These are phyloP conservation scores for Lepiota brunneoincarnata DNA, from an alignment of 768 basidiomycete species.

Conservation along the genomic window DNA sequence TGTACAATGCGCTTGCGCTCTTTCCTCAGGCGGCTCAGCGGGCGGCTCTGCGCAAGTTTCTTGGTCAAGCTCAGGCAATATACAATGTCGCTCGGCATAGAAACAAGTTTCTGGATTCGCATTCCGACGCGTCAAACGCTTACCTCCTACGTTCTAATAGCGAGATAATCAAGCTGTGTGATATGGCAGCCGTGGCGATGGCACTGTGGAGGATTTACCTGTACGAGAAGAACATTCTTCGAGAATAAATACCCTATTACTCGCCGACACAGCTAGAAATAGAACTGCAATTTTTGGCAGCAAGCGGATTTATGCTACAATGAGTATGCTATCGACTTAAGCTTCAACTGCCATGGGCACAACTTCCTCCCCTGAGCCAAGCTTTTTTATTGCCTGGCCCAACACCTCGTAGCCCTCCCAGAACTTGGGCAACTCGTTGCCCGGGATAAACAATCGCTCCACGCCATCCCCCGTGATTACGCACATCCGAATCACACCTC, in stretches of 20 bases:
- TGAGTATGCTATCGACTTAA: slow-evolving; percentile 21
- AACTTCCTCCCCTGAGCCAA: slow-evolving; percentile 29
- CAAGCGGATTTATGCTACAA: slow-evolving; percentile 5
- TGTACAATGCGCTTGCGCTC: slow-evolving; percentile 64
- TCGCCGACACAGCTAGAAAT: no score
- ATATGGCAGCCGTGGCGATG: slow-evolving; percentile 61
- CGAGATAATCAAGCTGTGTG: slow-evolving; percentile 48
- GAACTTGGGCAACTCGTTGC: slow-evolving; percentile 84
- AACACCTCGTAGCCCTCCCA: slow-evolving; percentile 85
- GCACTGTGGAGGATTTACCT: slow-evolving; percentile 80
- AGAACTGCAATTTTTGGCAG: no score
- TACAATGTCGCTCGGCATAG: not conserved
- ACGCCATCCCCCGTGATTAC: slow-evolving; percentile 93
- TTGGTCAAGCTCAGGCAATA: slow-evolving; percentile 26
- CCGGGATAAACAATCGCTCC: slow-evolving; percentile 90
- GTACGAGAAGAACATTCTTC: slow-evolving; percentile 50
- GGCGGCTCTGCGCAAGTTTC: slow-evolving; percentile 47
- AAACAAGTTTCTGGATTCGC: not conserved
- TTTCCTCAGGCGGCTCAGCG: slow-evolving; percentile 66
- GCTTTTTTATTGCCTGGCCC: slow-evolving; percentile 33
- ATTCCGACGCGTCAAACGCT: slow-evolving; percentile 45
- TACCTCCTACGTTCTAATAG: slow-evolving; percentile 60
- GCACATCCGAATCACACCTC: slow-evolving; percentile 96
- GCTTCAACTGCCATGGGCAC: slow-evolving; percentile 49
- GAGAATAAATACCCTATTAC: not conserved